Base-by-base conservation (phyloP, 371 early-diverging fungal genomes). In the Fennellomyces sp. region DNA sequence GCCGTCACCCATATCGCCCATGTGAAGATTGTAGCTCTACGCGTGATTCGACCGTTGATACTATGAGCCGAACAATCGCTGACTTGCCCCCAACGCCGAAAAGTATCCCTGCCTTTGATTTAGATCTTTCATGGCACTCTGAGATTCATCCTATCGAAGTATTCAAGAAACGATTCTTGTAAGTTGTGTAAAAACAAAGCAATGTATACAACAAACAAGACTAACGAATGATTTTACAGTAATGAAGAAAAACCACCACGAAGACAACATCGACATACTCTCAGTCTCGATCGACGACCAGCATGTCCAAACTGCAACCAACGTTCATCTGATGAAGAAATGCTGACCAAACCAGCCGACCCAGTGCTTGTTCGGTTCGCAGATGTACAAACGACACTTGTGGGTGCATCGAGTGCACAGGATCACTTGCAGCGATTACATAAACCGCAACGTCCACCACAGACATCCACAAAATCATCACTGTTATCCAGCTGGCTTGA, bases 1-100 rank as follows among this genome's bases (percentile, higher is more conserved):
- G 60, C 12, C 38, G 31, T 15, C 28, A 49, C 10, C 23, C 29
- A 31, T 42, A 54, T 35, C 33, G 39, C 1, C 31, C 51, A 23
- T 57, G 52, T 23, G 57, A 58, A 52, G 49, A 57, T 45, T 57
- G 60, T 36, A 60, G 45, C 6, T 31, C 65, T 1, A 70, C 66
- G n/a, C 68, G 72, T 39, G 69, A 66, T 53, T 70, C 75, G 0
- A 70, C 75, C 1, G 52, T 74, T 8, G 69, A 69, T 23, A 73
- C 65, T 23, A 66, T 73, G 47, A 68, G 68, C 13, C 36, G 56
- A 5, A 56, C 63, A 13, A 59, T 66, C 1, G 13, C 61, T 1
- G 68, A 70, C 21, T 29, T 68, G 15, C 76, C 76, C 10, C 54
- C 64, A 0, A 72, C 73, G 0, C 73, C 73, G 6, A 68, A 70